These are phyloP conservation scores for Aureobasidium sp. DNA, from an alignment of 2,329 filamentous ascomycete species.

Conservation along the genomic window DNA sequence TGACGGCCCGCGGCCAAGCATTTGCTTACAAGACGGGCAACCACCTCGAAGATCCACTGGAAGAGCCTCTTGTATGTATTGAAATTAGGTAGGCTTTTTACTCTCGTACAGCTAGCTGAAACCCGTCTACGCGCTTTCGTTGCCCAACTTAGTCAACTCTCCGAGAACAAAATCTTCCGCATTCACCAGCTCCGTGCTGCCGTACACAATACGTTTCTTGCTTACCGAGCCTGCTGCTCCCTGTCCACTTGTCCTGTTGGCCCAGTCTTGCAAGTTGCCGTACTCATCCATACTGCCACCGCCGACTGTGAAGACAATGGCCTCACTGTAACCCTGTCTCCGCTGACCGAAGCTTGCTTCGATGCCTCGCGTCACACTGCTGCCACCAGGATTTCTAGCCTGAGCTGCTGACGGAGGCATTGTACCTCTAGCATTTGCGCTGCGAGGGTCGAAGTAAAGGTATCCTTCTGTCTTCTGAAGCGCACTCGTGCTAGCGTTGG, in stretches of 20 bases:
- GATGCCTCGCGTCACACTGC: slow-evolving; percentile 47
- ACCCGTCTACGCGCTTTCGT: slow-evolving; percentile 39
- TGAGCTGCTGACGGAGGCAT: slow-evolving; percentile 69
- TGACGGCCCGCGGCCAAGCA: background rate
- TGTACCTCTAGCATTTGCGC: slow-evolving; percentile 83
- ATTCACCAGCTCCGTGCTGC: slow-evolving; percentile 71
- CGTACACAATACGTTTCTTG: slow-evolving; percentile 82
- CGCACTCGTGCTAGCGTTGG: slow-evolving; percentile 79
- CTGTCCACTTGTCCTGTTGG: slow-evolving; percentile 61
- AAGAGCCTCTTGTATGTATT: background rate
- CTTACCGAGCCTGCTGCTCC: slow-evolving; percentile 47
- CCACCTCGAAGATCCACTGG: background rate
- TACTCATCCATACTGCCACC: slow-evolving; percentile 99
- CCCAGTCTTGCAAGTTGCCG: slow-evolving; percentile 95
- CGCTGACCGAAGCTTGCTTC: slow-evolving; percentile 84
- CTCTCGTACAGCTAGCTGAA: background rate
- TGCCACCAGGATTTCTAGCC: slow-evolving; percentile 32
- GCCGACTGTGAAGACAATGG: slow-evolving; percentile 46
- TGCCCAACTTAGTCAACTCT: slow-evolving; percentile 50
- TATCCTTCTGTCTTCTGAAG: slow-evolving; percentile 96
- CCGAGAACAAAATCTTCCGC: slow-evolving; percentile 54
- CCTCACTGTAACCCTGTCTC: slow-evolving; percentile 42
- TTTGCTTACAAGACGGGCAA: background rate
- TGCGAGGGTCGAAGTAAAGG: slow-evolving; percentile 93
- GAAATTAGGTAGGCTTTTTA: background rate